phyloP scores from a whole-genome alignment of 306 rosid genomes.

The Vigna hirtella region DNA sequence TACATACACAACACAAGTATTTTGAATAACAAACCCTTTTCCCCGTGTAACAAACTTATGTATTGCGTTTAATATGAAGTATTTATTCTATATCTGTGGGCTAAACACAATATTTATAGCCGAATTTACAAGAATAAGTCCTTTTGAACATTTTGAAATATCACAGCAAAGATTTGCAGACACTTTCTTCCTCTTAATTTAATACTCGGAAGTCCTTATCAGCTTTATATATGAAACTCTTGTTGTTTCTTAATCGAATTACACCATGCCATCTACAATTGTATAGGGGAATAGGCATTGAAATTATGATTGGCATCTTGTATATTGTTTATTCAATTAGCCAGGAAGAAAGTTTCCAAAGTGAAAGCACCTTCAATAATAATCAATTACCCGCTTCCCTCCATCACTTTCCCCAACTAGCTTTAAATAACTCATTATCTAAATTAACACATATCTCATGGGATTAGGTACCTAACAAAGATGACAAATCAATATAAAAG shows the following conservation, averaged over 20 bases:
- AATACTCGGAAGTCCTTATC: not conserved
- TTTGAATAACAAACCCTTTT: too few relatives aligned
- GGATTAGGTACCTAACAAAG: constrained; percentile 25
- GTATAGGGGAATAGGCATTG: not conserved
- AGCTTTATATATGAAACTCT: not conserved
- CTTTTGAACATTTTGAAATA: too few relatives aligned
- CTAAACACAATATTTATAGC: too few relatives aligned
- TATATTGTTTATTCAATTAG: constrained; percentile 6
- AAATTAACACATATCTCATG: not conserved
- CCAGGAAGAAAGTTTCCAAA: not conserved
- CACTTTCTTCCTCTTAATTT: not conserved
- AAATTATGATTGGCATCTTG: not conserved
- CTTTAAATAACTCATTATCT: constrained; percentile 14
- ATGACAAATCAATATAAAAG: constrained; percentile 21
- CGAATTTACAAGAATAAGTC: too few relatives aligned
- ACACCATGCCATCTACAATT: not conserved
- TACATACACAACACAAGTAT: too few relatives aligned
- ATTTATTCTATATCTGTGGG: too few relatives aligned
- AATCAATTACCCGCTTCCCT: not conserved
- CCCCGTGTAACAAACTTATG: too few relatives aligned
- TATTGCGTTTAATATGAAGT: too few relatives aligned
- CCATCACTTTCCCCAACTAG: not conserved
- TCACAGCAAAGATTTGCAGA: not conserved
- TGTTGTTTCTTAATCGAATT: not conserved
- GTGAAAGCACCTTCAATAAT: not conserved